These are phyloP conservation scores for Tetrapisispora pingtungensis DNA, from an alignment of 805 yeast genomes.

Conservation along the genomic window DNA sequence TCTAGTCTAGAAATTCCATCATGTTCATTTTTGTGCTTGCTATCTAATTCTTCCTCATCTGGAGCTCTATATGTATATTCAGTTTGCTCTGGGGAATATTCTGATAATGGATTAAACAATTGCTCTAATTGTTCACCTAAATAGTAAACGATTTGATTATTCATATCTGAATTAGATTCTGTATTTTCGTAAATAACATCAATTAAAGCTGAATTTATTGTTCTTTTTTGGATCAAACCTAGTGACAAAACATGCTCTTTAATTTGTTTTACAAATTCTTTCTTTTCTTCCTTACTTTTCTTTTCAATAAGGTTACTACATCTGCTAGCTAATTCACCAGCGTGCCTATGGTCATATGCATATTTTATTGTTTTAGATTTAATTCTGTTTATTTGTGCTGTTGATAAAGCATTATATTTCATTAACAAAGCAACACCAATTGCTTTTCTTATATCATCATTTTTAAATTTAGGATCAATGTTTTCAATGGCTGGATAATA, in stretches of 20 bases:
- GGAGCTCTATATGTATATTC: constrained; percentile 65
- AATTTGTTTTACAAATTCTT: constrained; percentile 22
- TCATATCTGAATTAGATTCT: constrained; percentile 44
- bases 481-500: constrained; percentile 76
- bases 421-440: constrained; percentile 66
- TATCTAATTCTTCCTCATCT: constrained; percentile 4
- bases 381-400: constrained; percentile 8
- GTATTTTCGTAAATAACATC: constrained; percentile 67
- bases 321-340: constrained; percentile 66
- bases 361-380: constrained; percentile 13
- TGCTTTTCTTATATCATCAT: constrained; percentile 57
- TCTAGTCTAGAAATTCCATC: constrained; percentile 14
- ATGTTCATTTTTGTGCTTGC: constrained; percentile 12
- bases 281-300: constrained; percentile 40
- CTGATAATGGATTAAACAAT: constrained; percentile 79
- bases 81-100: constrained; percentile 85
- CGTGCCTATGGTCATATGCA: constrained; percentile 72
- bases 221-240: constrained; percentile 47
- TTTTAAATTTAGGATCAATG: constrained; percentile 37
- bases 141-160: constrained; percentile 64
- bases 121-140: constrained; percentile 83
- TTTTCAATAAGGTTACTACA: constrained; percentile 31
- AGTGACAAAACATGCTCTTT: constrained; percentile 42
- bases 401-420: constrained; percentile 49
- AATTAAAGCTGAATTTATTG: constrained; percentile 43